Base-by-base conservation (phyloP, 352 stramenopile species). In the Pythium vanterpoolii region DNA sequence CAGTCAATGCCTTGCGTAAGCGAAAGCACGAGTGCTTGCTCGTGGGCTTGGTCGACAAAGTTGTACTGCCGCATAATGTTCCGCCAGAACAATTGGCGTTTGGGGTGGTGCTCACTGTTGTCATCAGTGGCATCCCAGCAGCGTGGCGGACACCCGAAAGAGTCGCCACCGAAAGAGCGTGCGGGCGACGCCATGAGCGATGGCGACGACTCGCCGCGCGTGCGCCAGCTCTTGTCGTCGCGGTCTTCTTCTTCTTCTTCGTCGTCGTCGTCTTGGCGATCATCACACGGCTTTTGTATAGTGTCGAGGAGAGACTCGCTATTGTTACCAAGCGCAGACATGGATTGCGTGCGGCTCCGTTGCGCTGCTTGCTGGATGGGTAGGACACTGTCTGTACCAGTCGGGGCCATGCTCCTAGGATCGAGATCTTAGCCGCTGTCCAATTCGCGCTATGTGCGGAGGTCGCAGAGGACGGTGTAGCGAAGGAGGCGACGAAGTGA, bases 51-150 rank as follows among this genome's bases (percentile, higher is more conserved):
- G 60, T 85, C 62, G 30, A 75, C 70, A 58, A 94, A 93, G 62
- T 90, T 91, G 68, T 90, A 86, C 46, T 90, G 79, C 46, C 83
- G 83, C 16, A 94, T 72, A 38, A 94, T 71, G 53, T 91, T 83
- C 26, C 79, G 78, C 85, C 85, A 94, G 59, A 94, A 93, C 27
- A 69, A 40, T 34, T 80, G 71, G 3, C 80, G 74, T 31, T 83
- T 85, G 53, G 31, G 52, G 36, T 8, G 19, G 5, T 33, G 33
- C 28, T 36, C 23, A 28, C 28, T 19, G 34, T 16, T 19, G 36
- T 6, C 23, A 26, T 24, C n/a, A 36, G 39, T 14, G 5, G 56
- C 45, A 27, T 36, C 26, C 38, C 47, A 56, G 26, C 44, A 49
- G 19, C 36, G 24, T 18, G 36, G 60, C 5, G 38, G 43, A 27